phyloP scores from a whole-genome alignment of 2,329 filamentous ascomycete genomes.

The Cadophora sp. region DNA sequence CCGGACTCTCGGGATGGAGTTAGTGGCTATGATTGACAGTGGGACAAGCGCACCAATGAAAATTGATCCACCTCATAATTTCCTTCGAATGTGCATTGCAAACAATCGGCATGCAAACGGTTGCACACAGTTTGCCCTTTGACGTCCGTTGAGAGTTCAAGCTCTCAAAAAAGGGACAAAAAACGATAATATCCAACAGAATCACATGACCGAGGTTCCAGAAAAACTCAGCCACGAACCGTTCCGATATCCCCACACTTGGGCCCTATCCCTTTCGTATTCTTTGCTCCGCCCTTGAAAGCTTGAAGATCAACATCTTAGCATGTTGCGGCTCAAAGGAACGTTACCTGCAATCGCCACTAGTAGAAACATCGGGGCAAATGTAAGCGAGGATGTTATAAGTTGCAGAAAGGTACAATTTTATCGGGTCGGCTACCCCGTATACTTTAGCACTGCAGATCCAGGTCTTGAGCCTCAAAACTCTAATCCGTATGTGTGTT shows the following conservation, averaged over 20 bases:
- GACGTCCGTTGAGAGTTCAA: neutral
- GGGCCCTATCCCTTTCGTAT: constrained; percentile 9
- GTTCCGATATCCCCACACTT: neutral
- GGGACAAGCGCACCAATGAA: constrained; percentile 5
- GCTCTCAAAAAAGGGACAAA: neutral
- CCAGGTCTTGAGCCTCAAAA: neutral
- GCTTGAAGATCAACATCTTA: neutral
- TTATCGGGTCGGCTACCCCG: neutral
- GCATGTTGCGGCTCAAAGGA: constrained; percentile 1
- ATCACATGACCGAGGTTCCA: neutral
- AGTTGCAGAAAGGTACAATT: neutral
- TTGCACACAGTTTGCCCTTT: no score
- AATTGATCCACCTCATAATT: neutral
- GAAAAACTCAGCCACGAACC: constrained; percentile 3
- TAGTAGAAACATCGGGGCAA: neutral
- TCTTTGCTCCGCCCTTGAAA: neutral
- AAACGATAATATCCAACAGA: neutral
- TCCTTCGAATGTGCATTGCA: neutral
- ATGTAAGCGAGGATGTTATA: neutral
- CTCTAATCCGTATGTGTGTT: neutral
- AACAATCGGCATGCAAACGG: no score
- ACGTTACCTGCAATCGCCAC: constrained; percentile 14
- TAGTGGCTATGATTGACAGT: neutral
- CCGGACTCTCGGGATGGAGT: neutral
- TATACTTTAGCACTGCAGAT: neutral